Conservation (phyloP, 331 rosid genomes). For the Malus hybrid region DNA sequence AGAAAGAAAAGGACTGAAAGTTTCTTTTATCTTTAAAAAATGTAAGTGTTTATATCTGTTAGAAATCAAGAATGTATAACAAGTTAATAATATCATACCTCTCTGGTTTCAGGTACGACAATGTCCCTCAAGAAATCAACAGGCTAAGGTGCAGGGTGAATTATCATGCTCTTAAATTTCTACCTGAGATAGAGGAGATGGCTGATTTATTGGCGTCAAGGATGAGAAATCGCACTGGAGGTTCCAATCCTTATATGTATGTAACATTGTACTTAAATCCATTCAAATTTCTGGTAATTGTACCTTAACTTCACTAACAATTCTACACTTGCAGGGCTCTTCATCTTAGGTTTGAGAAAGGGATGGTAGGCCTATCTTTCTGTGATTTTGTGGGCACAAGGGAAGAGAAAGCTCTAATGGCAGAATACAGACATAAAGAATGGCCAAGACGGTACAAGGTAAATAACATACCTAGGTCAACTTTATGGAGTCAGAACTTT, state of each 20-base stretch:
- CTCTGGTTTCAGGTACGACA: slow-evolving; percentile 78
- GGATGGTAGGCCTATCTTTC: slow-evolving; percentile 98
- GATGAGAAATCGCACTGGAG: slow-evolving; percentile 96
- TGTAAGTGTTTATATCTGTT: background rate
- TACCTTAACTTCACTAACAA: slow-evolving; percentile 20
- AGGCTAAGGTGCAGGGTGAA: slow-evolving; percentile 97
- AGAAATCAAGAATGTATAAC: background rate
- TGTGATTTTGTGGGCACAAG: slow-evolving; percentile 99
- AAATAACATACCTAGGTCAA: slow-evolving; percentile 11
- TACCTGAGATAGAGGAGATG: slow-evolving; percentile 96
- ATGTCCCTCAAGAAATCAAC: slow-evolving; percentile 93
- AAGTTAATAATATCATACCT: background rate
- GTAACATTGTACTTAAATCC: slow-evolving; percentile 24
- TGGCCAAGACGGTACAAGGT: slow-evolving; percentile 99
- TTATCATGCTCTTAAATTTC: slow-evolving; percentile 98
- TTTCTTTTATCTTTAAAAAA: background rate
- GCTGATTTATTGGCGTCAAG: slow-evolving; percentile 88
- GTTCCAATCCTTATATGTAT: slow-evolving; percentile 92
- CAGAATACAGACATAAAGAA: slow-evolving; percentile 86
- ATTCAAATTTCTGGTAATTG: slow-evolving; percentile 8
- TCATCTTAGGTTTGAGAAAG: slow-evolving; percentile 98
- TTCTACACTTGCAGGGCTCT: slow-evolving; percentile 72
- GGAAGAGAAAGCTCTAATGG: slow-evolving; percentile 92
- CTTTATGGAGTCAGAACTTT: slow-evolving; percentile 9
- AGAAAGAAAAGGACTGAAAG: background rate